Percentiles rank a stretch among this genome's conserved stretches.
Evolutionary conservation across 192 early-diverging fungal species (phyloP).

Genomic region (Chytriomyces sp.): DNA sequence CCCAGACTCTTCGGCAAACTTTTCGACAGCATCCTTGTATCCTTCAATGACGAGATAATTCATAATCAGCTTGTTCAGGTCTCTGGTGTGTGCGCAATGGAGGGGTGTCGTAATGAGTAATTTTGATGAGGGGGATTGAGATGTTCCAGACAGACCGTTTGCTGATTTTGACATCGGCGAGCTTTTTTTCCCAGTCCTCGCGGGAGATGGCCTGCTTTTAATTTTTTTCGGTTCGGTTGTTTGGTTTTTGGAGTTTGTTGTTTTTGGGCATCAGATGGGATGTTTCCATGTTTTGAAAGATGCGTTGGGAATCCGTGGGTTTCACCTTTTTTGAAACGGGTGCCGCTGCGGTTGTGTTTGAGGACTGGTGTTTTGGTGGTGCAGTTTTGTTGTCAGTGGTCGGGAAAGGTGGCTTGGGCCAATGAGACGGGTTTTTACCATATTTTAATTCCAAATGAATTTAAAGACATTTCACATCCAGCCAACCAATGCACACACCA

Average conservation of each 20-base stretch:
- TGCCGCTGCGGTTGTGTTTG: too few relatives aligned
- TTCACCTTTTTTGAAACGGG: too few relatives aligned
- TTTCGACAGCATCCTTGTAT: conserved; percentile 98
- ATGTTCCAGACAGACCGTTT: conserved; percentile 65
- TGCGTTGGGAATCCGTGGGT: too few relatives aligned
- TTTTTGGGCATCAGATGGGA: too few relatives aligned
- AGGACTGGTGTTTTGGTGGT: too few relatives aligned
- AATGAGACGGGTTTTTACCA: too few relatives aligned
- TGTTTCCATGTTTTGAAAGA: too few relatives aligned
- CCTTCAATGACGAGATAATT: conserved; percentile 99
- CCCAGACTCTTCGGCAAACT: conserved; percentile 89
- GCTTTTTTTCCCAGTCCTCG: conserved; percentile 85
- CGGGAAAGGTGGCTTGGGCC: too few relatives aligned
- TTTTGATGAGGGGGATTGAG: neutral
- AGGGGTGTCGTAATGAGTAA: neutral
- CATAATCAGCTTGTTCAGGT: conserved; percentile 98
- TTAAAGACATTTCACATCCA: conserved; percentile 12
- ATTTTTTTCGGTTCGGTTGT: too few relatives aligned
- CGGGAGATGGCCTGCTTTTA: conserved; percentile 29
- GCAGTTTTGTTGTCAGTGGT: too few relatives aligned
- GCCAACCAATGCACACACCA: too few relatives aligned
- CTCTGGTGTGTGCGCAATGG: conserved; percentile 43
- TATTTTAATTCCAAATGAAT: neutral
- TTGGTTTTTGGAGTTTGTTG: too few relatives aligned
- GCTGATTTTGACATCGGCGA: conserved; percentile 82